These are phyloP conservation scores for Kuraishia piskuri DNA, from an alignment of 805 yeast species.

Conservation along the genomic window DNA sequence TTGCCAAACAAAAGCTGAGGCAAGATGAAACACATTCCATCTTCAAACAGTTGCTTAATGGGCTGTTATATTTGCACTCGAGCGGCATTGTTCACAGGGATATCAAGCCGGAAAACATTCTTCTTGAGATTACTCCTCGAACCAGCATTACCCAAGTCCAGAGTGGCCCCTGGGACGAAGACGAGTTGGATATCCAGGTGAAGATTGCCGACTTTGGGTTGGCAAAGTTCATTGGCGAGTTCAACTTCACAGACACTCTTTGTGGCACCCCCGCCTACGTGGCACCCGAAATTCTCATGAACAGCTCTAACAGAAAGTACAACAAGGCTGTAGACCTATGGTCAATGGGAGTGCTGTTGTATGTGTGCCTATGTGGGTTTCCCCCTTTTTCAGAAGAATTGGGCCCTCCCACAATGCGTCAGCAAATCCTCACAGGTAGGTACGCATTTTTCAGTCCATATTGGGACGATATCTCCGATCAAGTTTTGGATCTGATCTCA, in stretches of 20 bases:
- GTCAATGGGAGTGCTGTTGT: constrained; percentile 73
- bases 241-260: constrained; percentile 64
- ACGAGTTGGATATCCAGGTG: constrained; percentile 53
- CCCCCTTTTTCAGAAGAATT: constrained; percentile 81
- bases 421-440: constrained; percentile 58
- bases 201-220: constrained; percentile 82
- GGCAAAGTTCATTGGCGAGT: constrained; percentile 61
- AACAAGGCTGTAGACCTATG: constrained; percentile 71
- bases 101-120: constrained; percentile 85
- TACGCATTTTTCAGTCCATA: constrained; percentile 74
- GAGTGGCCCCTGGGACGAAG: constrained; percentile 48
- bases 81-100: constrained; percentile 93
- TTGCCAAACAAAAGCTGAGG: constrained; percentile 50
- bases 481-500: constrained; percentile 57
- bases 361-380: constrained; percentile 76
- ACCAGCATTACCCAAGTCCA: constrained; percentile 5
- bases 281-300: constrained; percentile 66
- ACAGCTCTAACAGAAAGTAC: constrained; percentile 44
- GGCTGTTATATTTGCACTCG: constrained; percentile 80
- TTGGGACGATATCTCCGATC: constrained; percentile 66
- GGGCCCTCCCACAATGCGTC: constrained; percentile 72
- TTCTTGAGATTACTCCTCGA: constrained; percentile 41
- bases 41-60: constrained; percentile 43
- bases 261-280: constrained; percentile 88
- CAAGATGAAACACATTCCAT: constrained; percentile 57